These are phyloP conservation scores for Trichoderma polysporum DNA, from an alignment of 2,329 filamentous ascomycete species.

Conservation along the genomic window DNA sequence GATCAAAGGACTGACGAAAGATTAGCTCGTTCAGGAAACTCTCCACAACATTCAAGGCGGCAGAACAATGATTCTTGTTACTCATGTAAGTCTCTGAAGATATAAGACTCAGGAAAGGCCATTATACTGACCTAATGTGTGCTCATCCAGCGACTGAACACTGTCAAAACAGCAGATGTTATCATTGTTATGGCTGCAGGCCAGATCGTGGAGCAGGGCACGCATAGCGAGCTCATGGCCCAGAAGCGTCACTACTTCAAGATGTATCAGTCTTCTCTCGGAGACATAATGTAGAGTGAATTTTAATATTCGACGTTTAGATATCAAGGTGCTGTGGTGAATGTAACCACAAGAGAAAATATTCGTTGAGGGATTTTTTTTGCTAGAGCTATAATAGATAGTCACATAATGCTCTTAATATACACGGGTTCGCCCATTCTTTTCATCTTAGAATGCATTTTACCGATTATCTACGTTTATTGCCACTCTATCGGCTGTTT, in stretches of 20 bases:
- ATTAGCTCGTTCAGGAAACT: slow-evolving; percentile 10
- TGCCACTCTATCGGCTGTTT: no score
- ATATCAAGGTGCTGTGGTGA: neutral
- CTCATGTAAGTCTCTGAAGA: neutral
- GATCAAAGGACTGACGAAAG: neutral
- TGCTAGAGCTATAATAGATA: no score
- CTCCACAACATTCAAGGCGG: neutral
- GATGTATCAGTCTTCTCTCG: slow-evolving; percentile 10
- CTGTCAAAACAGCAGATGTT: slow-evolving; percentile 7
- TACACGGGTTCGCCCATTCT: no score
- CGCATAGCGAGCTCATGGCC: slow-evolving; percentile 15
- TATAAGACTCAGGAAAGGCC: neutral
- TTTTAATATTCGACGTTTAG: neutral
- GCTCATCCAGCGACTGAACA: slow-evolving; percentile 4
- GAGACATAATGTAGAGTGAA: neutral
- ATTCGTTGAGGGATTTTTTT: neutral
- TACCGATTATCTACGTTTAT: no score
- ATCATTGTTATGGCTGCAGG: slow-evolving; percentile 11
- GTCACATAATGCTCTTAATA: no score
- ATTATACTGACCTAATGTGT: neutral
- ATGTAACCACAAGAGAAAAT: neutral
- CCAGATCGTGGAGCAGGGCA: slow-evolving; percentile 14
- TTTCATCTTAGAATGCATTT: no score
- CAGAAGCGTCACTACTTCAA: slow-evolving; percentile 6
- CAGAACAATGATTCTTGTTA: slow-evolving; percentile 10